These are phyloP conservation scores for Lagenidium giganteum DNA, from an alignment of 352 stramenopile genomes.

Conservation along the genomic window DNA sequence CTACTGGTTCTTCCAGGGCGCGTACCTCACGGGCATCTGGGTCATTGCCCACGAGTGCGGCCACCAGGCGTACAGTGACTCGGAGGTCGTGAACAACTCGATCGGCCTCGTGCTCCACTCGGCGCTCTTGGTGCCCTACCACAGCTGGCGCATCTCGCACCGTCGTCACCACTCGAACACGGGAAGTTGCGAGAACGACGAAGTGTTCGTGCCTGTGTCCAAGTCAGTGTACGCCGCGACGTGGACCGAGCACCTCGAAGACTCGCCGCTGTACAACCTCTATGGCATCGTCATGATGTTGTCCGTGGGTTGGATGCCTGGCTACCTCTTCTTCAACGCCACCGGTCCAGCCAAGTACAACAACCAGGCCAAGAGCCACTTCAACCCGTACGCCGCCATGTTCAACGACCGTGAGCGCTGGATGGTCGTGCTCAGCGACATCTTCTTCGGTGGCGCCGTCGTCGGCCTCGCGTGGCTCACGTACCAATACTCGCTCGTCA, in stretches of 20 bases:
- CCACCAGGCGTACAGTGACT: slow-evolving; percentile 95
- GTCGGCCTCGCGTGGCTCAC: slow-evolving; percentile 46
- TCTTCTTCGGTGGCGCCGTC: slow-evolving; percentile 81
- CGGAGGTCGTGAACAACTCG: slow-evolving; percentile 93
- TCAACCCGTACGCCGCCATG: slow-evolving; percentile 93
- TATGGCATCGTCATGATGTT: slow-evolving; percentile 95
- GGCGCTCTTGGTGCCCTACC: slow-evolving; percentile 97
- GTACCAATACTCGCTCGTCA: slow-evolving; percentile 59
- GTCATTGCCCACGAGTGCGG: slow-evolving; percentile 97
- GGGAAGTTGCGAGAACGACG: slow-evolving; percentile 93
- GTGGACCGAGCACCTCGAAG: slow-evolving; percentile 85
- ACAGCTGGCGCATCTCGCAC: slow-evolving; percentile 97
- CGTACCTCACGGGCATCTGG: slow-evolving; percentile 96
- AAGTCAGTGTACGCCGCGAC: slow-evolving; percentile 48
- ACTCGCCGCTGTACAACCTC: slow-evolving; percentile 92
- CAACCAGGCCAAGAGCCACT: slow-evolving; percentile 89
- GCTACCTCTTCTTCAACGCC: slow-evolving; percentile 97
- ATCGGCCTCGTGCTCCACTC: slow-evolving; percentile 97
- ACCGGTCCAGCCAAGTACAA: slow-evolving; percentile 89
- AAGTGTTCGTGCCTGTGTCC: slow-evolving; percentile 95
- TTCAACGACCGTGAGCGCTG: slow-evolving; percentile 90
- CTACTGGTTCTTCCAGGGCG: slow-evolving; percentile 98
- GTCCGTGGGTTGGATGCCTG: slow-evolving; percentile 93
- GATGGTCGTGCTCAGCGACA: slow-evolving; percentile 92
- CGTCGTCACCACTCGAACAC: slow-evolving; percentile 96